Evolutionary conservation across 1,139 yeast species (phyloP).

Genomic region (Diutina siamensis): DNA sequence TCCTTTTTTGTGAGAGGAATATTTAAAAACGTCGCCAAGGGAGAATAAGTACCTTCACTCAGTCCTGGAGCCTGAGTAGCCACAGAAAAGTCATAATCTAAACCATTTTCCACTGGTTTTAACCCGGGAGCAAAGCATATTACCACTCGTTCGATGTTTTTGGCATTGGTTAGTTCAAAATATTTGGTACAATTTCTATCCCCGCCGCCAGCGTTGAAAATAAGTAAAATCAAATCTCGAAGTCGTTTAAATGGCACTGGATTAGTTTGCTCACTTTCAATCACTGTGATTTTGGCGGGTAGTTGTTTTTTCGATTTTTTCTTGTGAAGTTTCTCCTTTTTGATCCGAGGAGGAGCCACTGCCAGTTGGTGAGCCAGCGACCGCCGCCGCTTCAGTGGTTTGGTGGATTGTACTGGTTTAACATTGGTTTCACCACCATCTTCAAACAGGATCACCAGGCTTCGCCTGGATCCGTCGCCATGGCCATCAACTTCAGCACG

Average conservation of each 20-base stretch:
- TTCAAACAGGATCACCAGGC: constrained; percentile 18
- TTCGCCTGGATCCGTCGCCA: constrained; percentile 11
- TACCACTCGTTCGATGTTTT: constrained; percentile 34
- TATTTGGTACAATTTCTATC: neutral
- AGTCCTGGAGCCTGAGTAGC: constrained; percentile 52
- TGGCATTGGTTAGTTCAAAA: constrained; percentile 7
- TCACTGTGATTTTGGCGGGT: constrained; percentile 6
- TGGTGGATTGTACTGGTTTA: neutral
- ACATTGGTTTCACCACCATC: constrained; percentile 8
- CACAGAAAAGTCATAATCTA: constrained; percentile 14
- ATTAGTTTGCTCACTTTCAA: constrained; percentile 14
- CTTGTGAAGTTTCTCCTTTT: constrained; percentile 19
- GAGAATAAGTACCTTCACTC: constrained; percentile 42
- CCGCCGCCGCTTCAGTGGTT: constrained; percentile 7
- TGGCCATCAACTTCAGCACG: constrained; percentile 10
- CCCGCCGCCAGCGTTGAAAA: constrained; percentile 16
- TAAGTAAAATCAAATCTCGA: constrained; percentile 27
- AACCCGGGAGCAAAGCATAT: constrained; percentile 43
- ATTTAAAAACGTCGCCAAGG: constrained; percentile 42
- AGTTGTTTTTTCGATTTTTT: constrained; percentile 16
- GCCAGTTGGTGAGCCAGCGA: neutral
- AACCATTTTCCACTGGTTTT: constrained; percentile 6
- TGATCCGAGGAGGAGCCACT: constrained; percentile 6
- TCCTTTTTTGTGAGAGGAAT: constrained; percentile 44
- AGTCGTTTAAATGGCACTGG: constrained; percentile 38